These are phyloP conservation scores for Alternaria sp. DNA, from an alignment of 2,329 filamentous ascomycete species.

Conservation along the genomic window DNA sequence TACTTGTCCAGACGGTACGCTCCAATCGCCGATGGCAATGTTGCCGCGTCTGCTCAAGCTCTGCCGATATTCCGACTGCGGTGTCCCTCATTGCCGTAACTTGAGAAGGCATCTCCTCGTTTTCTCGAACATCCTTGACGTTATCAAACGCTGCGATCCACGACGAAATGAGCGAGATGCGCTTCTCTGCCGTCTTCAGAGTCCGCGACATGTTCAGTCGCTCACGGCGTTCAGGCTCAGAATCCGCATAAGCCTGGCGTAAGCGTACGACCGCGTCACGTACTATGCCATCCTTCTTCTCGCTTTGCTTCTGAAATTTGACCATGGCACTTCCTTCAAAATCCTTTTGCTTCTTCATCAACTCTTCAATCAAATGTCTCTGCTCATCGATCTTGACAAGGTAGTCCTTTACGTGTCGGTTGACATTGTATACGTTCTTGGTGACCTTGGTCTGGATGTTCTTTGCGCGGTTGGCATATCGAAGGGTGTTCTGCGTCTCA, in stretches of 20 bases:
- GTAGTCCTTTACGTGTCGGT: constrained; percentile 98
- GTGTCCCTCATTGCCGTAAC: constrained; percentile 79
- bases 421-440: constrained; percentile 99
- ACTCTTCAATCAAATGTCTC: constrained; percentile 94
- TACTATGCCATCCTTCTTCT: constrained; percentile 79
- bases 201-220: constrained; percentile 83
- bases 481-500: constrained; percentile 96
- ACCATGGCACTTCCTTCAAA: constrained; percentile 81
- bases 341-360: constrained; percentile 92
- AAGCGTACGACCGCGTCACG: constrained; percentile 84
- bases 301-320: constrained; percentile 90
- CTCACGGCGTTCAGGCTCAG: constrained; percentile 78
- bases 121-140: constrained; percentile 76
- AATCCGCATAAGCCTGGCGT: constrained; percentile 84
- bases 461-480: constrained; percentile 97
- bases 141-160: constrained; percentile 94
- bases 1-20: constrained; percentile 85
- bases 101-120: constrained; percentile 71
- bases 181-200: constrained; percentile 80
- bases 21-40: constrained; percentile 87
- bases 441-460: constrained; percentile 99
- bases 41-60: constrained; percentile 88
- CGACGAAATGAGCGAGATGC: constrained; percentile 84
- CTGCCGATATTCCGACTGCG: constrained; percentile 85
- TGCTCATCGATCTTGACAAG: constrained; percentile 99